A percentile compares a stretch with the other conserved stretches of the same genome.
Evolutionary conservation across 768 basidiomycete species (phyloP).

Genomic region (Filobasidium floriforme): DNA sequence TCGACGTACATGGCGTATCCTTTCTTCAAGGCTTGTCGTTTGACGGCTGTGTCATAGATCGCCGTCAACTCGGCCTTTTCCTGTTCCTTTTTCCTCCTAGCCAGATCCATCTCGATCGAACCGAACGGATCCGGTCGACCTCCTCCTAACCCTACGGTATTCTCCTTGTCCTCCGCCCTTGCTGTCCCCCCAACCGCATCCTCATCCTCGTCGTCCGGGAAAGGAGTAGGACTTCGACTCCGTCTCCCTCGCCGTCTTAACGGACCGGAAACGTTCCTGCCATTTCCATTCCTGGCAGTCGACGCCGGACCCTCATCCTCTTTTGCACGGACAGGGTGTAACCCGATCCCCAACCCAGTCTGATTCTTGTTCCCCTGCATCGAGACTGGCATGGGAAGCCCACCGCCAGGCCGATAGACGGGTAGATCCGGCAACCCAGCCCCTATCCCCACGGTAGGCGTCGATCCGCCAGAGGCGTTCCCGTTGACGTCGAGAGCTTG

Average conservation of each 20-base stretch:
- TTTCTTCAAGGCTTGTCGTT: slow-evolving; percentile 5
- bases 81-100: background rate
- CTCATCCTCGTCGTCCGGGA: slow-evolving; percentile 3
- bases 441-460: too few relatives aligned
- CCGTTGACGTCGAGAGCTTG: too few relatives aligned
- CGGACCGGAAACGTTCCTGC: slow-evolving; percentile 4
- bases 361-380: background rate
- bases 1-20: slow-evolving; percentile 3
- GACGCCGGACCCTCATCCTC: background rate
- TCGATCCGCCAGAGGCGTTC: too few relatives aligned
- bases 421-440: too few relatives aligned
- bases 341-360: background rate
- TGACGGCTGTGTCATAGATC: slow-evolving; percentile 8
- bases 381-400: background rate
- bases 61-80: slow-evolving; percentile 10
- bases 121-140: slow-evolving; percentile 5
- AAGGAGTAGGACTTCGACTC: slow-evolving; percentile 11
- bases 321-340: background rate
- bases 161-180: background rate
- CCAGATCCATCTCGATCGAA: slow-evolving; percentile 6
- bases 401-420: too few relatives aligned
- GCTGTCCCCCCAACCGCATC: background rate
- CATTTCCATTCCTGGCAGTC: background rate
- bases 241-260: background rate
- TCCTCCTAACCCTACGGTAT: background rate